These are phyloP conservation scores for Lipomyces lipofer DNA, from an alignment of 805 yeast species.

Conservation along the genomic window DNA sequence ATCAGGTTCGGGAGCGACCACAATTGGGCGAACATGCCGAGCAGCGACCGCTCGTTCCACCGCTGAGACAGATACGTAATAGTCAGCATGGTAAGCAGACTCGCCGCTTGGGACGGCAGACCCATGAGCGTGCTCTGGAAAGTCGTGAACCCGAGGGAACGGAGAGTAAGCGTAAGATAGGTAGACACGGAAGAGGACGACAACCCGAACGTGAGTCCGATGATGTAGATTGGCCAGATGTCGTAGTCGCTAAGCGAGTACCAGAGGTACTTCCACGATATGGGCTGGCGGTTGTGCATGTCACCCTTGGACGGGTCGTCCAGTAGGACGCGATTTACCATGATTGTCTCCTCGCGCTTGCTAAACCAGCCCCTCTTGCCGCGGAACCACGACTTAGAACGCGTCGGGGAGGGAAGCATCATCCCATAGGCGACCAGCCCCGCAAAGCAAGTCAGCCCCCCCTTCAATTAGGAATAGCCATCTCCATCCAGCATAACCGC, in stretches of 20 bases:
- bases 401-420: conserved; percentile 58
- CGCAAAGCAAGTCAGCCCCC: conserved; percentile 54
- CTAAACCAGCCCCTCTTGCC: conserved; percentile 54
- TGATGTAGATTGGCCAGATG: conserved; percentile 54
- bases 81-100: conserved; percentile 34
- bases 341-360: conserved; percentile 55
- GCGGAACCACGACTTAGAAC: conserved; percentile 51
- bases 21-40: conserved; percentile 7
- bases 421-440: conserved; percentile 50
- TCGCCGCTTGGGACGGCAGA: conserved; percentile 47
- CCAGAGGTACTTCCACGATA: conserved; percentile 45
- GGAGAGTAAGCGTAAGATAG: conserved; percentile 53
- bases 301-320: conserved; percentile 68
- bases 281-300: conserved; percentile 60
- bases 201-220: conserved; percentile 48
- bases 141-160: conserved; percentile 51
- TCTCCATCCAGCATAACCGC: conserved; percentile 54
- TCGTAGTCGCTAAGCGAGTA: conserved; percentile 50
- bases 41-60: conserved; percentile 13
- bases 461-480: conserved; percentile 64
- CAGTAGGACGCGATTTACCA: conserved; percentile 58
- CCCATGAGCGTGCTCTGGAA: conserved; percentile 52
- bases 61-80: conserved; percentile 16
- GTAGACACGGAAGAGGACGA: conserved; percentile 41
- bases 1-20: conserved; percentile 17